Evolutionary conservation across 78 protist species (phyloP).

Genomic region (Creolimax fragrantissima): DNA sequence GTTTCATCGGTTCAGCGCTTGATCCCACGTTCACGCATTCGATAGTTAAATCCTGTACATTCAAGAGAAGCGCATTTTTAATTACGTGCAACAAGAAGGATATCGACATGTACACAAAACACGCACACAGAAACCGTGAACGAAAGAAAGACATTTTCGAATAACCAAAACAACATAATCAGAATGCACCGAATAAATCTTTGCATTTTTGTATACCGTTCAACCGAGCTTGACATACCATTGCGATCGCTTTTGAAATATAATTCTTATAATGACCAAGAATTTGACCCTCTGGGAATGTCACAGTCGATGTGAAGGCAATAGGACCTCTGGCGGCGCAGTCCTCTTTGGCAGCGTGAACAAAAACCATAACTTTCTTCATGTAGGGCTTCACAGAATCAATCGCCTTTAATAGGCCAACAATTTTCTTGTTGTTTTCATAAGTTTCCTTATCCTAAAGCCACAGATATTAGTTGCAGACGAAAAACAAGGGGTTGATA

Average conservation of each 20-base stretch:
- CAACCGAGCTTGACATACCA: no score
- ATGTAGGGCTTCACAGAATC: not conserved
- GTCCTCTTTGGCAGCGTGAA: not conserved
- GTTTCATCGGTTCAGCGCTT: no score
- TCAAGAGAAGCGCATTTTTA: no score
- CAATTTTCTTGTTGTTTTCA: not conserved
- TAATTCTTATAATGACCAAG: not conserved
- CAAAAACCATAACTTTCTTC: slow-evolving; percentile 28
- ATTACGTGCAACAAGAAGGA: no score
- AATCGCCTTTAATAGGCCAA: not conserved
- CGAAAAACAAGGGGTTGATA: not conserved
- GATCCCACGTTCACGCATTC: no score
- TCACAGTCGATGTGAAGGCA: not conserved
- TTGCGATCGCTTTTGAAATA: not conserved
- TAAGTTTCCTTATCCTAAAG: not conserved
- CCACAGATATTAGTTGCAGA: not conserved
- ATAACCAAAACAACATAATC: no score
- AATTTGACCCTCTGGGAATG: not conserved
- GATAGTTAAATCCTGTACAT: no score
- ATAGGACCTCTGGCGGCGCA: not conserved
- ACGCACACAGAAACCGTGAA: no score
- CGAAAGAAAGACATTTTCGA: no score
- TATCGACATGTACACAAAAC: no score
- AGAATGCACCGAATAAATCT: no score
- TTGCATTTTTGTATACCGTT: no score